Conservation (phyloP, 176 grass and related monocot genomes). For the Oryza officinalis region DNA sequence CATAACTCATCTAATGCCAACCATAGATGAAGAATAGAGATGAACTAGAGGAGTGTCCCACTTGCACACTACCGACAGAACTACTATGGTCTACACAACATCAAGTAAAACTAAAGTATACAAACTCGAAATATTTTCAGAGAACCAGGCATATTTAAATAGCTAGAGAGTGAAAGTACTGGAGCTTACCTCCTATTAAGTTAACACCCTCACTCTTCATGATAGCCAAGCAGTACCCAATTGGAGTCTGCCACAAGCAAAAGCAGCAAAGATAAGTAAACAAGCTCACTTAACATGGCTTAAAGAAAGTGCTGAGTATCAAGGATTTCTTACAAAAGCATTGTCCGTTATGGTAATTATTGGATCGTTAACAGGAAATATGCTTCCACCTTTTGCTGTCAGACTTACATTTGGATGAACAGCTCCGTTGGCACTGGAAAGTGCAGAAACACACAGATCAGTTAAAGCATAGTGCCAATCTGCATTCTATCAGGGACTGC, state of each 20-base stretch:
- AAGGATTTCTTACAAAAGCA: conserved; percentile 48
- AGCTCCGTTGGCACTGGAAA: conserved; percentile 55
- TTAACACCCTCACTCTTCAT: conserved; percentile 63
- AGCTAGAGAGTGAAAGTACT: not conserved
- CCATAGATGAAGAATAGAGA: not conserved
- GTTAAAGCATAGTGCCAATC: not conserved
- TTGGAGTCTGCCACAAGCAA: conserved; percentile 29
- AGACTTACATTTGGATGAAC: conserved; percentile 57
- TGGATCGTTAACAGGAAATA: conserved; percentile 65
- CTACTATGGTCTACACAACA: not conserved
- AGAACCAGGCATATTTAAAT: not conserved
- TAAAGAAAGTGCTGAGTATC: conserved; percentile 6
- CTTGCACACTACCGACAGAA: conserved; percentile 11
- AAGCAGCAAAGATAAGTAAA: conserved; percentile 28
- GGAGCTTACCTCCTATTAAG: conserved; percentile 81
- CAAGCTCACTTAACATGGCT: conserved; percentile 1
- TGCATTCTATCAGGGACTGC: not conserved
- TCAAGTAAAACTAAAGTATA: not conserved
- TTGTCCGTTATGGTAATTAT: conserved; percentile 35
- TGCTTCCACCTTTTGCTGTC: conserved; percentile 62
- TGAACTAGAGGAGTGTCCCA: not conserved
- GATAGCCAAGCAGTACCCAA: conserved; percentile 83
- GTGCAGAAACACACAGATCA: conserved; percentile 32
- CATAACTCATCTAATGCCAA: not conserved
- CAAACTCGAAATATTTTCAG: not conserved